Evolutionary conservation across 2,329 filamentous ascomycete genomes (phyloP).

Genomic region (Phialophora macrospora): DNA sequence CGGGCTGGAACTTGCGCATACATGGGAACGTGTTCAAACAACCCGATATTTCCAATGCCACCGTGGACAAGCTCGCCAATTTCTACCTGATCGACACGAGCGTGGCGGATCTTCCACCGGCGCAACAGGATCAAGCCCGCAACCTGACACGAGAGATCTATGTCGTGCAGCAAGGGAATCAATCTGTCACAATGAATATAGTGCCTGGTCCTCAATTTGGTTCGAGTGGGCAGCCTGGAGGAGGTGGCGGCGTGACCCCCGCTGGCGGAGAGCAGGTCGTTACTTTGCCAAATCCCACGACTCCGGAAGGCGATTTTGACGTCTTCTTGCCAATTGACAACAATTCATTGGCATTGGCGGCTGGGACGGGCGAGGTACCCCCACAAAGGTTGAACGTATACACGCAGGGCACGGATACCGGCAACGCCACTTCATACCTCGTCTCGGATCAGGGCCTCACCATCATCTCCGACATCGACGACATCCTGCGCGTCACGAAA

Average conservation of each 20-base stretch:
- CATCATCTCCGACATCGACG: slow-evolving; percentile 77
- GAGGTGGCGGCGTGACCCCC: slow-evolving; percentile 57
- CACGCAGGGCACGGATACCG: slow-evolving; percentile 66
- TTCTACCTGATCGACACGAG: slow-evolving; percentile 70
- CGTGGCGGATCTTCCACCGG: slow-evolving; percentile 62
- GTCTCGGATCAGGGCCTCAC: slow-evolving; percentile 73
- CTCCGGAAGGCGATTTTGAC: slow-evolving; percentile 72
- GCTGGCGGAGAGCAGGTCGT: slow-evolving; percentile 67
- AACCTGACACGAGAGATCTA: slow-evolving; percentile 76
- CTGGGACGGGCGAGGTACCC: slow-evolving; percentile 67
- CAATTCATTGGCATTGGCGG: slow-evolving; percentile 60
- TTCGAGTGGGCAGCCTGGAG: slow-evolving; percentile 54
- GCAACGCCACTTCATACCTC: slow-evolving; percentile 77
- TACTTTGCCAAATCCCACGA: slow-evolving; percentile 69
- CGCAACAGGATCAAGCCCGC: slow-evolving; percentile 69
- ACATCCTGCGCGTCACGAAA: slow-evolving; percentile 79
- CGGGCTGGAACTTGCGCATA: slow-evolving; percentile 76
- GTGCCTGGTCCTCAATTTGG: slow-evolving; percentile 63
- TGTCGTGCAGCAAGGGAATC: slow-evolving; percentile 71
- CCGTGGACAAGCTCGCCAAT: slow-evolving; percentile 71
- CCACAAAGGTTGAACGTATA: slow-evolving; percentile 73
- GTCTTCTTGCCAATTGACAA: slow-evolving; percentile 69
- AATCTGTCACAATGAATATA: slow-evolving; percentile 68
- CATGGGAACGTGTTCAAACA: slow-evolving; percentile 83
- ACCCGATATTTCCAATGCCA: slow-evolving; percentile 68